Conservation (phyloP, 148 eudicot genomes). For the Tetragonia tetragonoides region DNA sequence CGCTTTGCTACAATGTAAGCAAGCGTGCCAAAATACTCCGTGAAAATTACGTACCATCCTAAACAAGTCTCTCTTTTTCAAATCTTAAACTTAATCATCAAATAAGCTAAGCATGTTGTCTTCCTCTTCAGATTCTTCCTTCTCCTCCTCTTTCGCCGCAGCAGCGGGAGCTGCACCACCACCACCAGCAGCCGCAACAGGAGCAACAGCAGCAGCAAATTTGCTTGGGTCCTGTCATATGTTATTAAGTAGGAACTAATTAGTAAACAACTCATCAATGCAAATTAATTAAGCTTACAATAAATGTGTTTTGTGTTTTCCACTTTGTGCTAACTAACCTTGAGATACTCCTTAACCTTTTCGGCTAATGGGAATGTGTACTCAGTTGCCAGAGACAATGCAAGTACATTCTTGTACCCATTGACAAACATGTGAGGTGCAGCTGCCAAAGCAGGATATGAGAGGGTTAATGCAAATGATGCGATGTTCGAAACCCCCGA, state of each 20-base stretch:
- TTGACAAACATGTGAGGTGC: slow-evolving; percentile 54
- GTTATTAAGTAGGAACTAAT: not conserved
- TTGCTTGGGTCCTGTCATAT: slow-evolving; percentile 47
- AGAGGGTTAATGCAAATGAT: slow-evolving; percentile 33
- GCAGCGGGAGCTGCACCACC: slow-evolving; percentile 25
- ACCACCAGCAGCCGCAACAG: slow-evolving; percentile 21
- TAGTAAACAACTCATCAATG: too few relatives aligned
- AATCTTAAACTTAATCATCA: slow-evolving; percentile 24
- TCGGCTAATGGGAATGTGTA: slow-evolving; percentile 55
- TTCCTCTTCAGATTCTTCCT: slow-evolving; percentile 45
- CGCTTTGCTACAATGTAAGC: too few relatives aligned
- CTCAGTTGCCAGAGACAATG: slow-evolving; percentile 48
- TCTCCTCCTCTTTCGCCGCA: slow-evolving; percentile 38
- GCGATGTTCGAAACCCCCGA: slow-evolving; percentile 33
- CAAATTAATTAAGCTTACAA: too few relatives aligned
- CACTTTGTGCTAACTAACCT: slow-evolving; percentile 22
- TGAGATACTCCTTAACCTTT: slow-evolving; percentile 48
- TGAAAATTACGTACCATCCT: too few relatives aligned
- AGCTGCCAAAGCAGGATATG: slow-evolving; percentile 49
- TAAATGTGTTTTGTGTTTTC: not conserved
- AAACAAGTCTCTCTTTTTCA: too few relatives aligned
- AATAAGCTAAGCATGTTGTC: slow-evolving; percentile 36
- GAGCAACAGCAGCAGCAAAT: slow-evolving; percentile 42
- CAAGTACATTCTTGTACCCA: slow-evolving; percentile 52
- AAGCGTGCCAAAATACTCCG: too few relatives aligned